Evolutionary conservation across 495 filamentous ascomycete genomes (phyloP), one percentile per base, ranked within the genome.

Genomic region (Aspergillus olivimuriae): DNA sequence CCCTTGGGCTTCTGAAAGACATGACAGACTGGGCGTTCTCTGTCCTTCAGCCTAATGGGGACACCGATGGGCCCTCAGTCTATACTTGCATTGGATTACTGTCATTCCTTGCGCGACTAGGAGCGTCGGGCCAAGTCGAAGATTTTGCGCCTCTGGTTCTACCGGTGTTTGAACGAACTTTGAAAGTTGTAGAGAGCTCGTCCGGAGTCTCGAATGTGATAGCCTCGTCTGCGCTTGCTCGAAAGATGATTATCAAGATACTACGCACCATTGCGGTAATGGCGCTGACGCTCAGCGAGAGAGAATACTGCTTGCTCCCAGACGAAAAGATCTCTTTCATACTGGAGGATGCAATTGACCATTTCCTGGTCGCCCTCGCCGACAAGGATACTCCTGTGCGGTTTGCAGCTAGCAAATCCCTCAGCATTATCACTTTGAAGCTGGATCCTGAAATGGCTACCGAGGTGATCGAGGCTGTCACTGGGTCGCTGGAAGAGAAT

Each of bases 381-480:
- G 90, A 97, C 55, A 84, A 86, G 44, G 88, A 95, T 51, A 96
- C 90, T 0, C 84, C 86, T 5, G 87, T 97, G 21, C 74, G 92
- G 28, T 78, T 94, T 60, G 84, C 91, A 24, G 86, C 91, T 8
- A 94, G 88, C 63, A 99, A 99, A 65, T 84, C 89, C 11, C 75
- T 97, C 36, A 94, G 87, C 49, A 75, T 94, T 20, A 79, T 97
- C 49, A 81, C 89, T 0, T 64, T 87, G 39, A 86, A 85, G 52
- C 65, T 98, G 3, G 78, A 89, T 21, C 57, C 77, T 0, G 83
- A 83, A 10, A 89, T 95, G 81, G 88, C 83, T 0, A 73, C 77
- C 0, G 83, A 96, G 40, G 81, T 97, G 14, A 81, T 95, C 17
- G 86, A 95, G 46, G 87, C 87, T 0, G 80, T 96, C 22, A 74